Percentiles rank a stretch among this genome's conserved stretches.
phyloP scores from a whole-genome alignment of 306 rosid species.

The Quillaja saponaria region DNA sequence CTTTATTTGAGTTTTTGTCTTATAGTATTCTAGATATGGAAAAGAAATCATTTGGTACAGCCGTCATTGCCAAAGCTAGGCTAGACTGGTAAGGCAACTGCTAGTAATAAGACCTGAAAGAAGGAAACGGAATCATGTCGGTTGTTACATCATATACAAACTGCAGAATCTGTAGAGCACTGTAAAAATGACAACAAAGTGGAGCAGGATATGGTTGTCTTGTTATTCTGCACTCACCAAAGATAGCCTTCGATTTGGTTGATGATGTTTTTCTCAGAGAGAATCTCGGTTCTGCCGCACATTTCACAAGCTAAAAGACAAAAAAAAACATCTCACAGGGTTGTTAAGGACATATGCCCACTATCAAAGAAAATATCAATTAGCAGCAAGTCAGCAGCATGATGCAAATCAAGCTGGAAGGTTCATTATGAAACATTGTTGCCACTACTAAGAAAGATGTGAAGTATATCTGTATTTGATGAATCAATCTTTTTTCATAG shows the following conservation, averaged over 20 bases:
- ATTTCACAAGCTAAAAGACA: neutral
- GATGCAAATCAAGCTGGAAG: too few species aligned
- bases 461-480: too few species aligned
- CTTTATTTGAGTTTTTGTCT: constrained; percentile 12
- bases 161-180: neutral
- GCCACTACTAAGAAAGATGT: too few species aligned
- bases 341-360: too few species aligned
- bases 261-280: neutral
- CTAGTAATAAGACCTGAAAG: neutral
- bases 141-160: too few species aligned
- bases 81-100: neutral
- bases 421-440: too few species aligned
- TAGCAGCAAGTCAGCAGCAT: too few species aligned
- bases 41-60: neutral
- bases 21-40: too few species aligned
- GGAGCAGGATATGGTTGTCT: neutral
- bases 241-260: neutral
- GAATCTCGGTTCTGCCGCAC: neutral
- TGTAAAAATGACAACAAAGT: neutral
- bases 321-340: too few species aligned
- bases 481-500: too few species aligned
- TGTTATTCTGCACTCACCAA: neutral
- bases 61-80: neutral
- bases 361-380: too few species aligned
- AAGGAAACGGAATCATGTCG: neutral